Conservation (phyloP, 352 stramenopile species). For the Pythium brachiatum region DNA sequence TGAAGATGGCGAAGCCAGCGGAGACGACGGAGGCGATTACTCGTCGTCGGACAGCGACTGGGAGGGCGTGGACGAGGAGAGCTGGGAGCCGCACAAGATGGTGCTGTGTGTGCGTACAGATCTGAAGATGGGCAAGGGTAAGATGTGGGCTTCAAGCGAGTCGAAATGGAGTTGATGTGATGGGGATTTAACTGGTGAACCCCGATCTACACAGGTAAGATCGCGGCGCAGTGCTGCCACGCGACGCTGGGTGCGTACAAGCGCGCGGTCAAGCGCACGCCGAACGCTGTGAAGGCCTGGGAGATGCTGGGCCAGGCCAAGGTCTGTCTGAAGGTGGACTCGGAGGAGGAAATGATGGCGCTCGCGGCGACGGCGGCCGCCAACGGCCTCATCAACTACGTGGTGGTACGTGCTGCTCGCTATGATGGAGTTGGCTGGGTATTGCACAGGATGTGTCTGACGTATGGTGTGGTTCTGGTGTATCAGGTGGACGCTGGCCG, state of each 20-base stretch:
- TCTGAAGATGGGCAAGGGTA: slow-evolving; percentile 96
- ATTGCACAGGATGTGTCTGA: not conserved
- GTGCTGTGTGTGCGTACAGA: slow-evolving; percentile 94
- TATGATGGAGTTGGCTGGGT: not conserved
- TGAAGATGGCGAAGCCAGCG: slow-evolving; percentile 4
- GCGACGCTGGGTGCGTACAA: slow-evolving; percentile 95
- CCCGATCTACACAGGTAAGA: slow-evolving; percentile 83
- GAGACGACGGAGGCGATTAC: slow-evolving; percentile 15
- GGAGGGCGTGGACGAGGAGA: slow-evolving; percentile 57
- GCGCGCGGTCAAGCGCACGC: slow-evolving; percentile 77
- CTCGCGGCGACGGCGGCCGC: slow-evolving; percentile 62
- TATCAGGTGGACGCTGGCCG: slow-evolving; percentile 68
- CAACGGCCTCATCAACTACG: slow-evolving; percentile 70
- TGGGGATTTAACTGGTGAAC: no score
- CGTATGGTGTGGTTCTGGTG: not conserved
- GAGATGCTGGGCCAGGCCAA: slow-evolving; percentile 86
- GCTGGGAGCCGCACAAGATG: slow-evolving; percentile 88
- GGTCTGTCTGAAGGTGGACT: slow-evolving; percentile 84
- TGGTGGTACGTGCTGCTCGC: slow-evolving; percentile 49
- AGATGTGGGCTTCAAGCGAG: no score
- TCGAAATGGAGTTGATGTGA: no score
- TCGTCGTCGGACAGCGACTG: slow-evolving; percentile 55
- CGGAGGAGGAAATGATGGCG: slow-evolving; percentile 75
- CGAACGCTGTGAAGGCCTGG: slow-evolving; percentile 66
- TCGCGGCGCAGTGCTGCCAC: slow-evolving; percentile 85